A percentile compares a stretch with the other conserved stretches of the same genome.
phyloP scores from a whole-genome alignment of 352 stramenopile species.

The Pythium periplocum region DNA sequence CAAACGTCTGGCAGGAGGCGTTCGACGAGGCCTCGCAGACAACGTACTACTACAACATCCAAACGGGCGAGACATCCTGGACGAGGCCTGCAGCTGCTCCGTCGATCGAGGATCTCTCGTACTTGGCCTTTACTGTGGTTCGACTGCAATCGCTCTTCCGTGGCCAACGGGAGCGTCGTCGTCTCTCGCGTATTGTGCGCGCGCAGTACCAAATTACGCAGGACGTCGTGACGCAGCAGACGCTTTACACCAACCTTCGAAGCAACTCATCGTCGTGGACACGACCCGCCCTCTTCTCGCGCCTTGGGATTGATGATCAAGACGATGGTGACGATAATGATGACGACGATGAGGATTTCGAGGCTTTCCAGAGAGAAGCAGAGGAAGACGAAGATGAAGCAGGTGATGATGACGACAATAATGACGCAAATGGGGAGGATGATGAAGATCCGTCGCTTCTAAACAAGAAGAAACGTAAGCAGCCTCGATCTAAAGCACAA shows the following conservation, averaged over 20 bases:
- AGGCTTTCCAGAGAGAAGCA: conserved; percentile 24
- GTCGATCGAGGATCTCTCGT: conserved; percentile 27
- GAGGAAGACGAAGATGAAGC: conserved; percentile 19
- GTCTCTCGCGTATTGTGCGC: conserved; percentile 23
- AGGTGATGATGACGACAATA: conserved; percentile 10
- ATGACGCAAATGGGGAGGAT: conserved; percentile 11
- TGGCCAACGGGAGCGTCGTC: conserved; percentile 27
- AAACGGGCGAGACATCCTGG: conserved; percentile 67
- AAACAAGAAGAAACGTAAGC: conserved; percentile 28
- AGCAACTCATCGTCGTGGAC: conserved; percentile 33
- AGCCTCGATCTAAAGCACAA: conserved; percentile 53
- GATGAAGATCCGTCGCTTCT: conserved; percentile 12
- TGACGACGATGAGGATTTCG: conserved; percentile 35
- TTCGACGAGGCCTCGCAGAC: conserved; percentile 68
- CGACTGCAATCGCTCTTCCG: conserved; percentile 45
- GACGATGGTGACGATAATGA: conserved; percentile 16
- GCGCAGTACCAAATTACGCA: conserved; percentile 29
- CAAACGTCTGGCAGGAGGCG: conserved; percentile 44
- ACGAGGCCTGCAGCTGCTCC: conserved; percentile 21
- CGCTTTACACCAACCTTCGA: conserved; percentile 40
- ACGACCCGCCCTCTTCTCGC: conserved; percentile 30
- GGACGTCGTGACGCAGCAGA: conserved; percentile 29
- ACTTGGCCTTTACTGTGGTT: conserved; percentile 39
- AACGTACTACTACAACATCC: conserved; percentile 63
- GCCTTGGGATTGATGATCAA: conserved; percentile 23